Percentiles rank a stretch among this genome's conserved stretches.
Conservation (phyloP, 805 yeast genomes). For the Zygotorulaspora florentina region DNA sequence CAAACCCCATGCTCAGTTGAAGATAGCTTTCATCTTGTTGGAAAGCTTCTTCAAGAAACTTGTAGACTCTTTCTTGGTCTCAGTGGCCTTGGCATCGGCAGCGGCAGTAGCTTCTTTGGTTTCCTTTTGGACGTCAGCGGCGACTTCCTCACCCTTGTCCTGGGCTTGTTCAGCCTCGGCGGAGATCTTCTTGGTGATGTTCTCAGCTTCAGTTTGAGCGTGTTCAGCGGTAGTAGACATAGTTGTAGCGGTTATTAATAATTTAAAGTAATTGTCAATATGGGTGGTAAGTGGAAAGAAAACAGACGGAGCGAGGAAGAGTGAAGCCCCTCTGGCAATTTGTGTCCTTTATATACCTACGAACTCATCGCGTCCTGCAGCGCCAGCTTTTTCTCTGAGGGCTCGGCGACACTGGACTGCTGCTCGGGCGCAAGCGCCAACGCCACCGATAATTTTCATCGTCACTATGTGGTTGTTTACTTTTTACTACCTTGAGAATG, state of each 20-base stretch:
- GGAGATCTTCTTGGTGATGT: constrained; percentile 6
- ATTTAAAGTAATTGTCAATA: not conserved
- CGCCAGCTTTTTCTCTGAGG: constrained; percentile 1
- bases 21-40: constrained; percentile 12
- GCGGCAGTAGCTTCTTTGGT: constrained; percentile 12
- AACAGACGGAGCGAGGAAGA: not conserved
- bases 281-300: not conserved
- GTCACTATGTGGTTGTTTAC: no score
- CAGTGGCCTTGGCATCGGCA: constrained; percentile 13
- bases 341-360: not conserved
- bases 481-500: no score
- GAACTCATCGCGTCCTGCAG: not conserved
- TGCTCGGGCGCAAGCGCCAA: not conserved
- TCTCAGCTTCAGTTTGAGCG: constrained; percentile 3
- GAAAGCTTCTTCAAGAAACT: constrained; percentile 15
- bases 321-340: not conserved
- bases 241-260: not conserved
- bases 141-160: constrained; percentile 5
- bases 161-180: constrained; percentile 13
- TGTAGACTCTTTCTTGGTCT: constrained; percentile 12
- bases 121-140: constrained; percentile 12
- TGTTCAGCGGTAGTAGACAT: constrained; percentile 2
- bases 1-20: not conserved
- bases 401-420: not conserved
- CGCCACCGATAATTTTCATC: not conserved